Conservation (phyloP, 306 rosid genomes). For the Citrullus mucosospermus region DNA sequence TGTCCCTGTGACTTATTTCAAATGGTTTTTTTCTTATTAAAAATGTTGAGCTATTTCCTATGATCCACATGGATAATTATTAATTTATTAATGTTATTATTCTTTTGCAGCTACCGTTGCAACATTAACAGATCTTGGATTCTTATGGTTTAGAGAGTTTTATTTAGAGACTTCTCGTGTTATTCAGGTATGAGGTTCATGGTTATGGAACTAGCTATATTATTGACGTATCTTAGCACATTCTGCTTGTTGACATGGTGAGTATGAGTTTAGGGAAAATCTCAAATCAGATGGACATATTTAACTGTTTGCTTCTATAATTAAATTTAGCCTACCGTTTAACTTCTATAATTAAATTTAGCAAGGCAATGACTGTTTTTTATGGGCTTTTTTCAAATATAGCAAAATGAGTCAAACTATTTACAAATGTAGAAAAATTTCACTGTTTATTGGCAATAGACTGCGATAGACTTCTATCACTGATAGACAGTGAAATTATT, state of each 20-base stretch:
- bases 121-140: constrained; percentile 87
- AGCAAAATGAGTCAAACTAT: no score
- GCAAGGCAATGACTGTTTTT: neutral
- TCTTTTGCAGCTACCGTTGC: constrained; percentile 69
- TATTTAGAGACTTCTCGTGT: constrained; percentile 96
- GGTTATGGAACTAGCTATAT: neutral
- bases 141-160: constrained; percentile 97
- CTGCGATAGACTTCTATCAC: no score
- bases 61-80: neutral
- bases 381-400: no score
- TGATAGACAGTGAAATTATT: no score
- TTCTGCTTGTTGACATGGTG: neutral
- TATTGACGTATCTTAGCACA: neutral
- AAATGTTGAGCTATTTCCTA: neutral
- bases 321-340: neutral
- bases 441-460: no score
- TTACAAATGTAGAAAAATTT: no score
- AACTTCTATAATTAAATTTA: neutral
- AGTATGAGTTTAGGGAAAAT: neutral
- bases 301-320: neutral
- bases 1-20: neutral
- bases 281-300: neutral
- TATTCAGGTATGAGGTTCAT: constrained; percentile 61
- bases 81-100: neutral
- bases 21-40: neutral